phyloP scores from a whole-genome alignment of 257 asterid genomes.

The Penstemon eatonii region DNA sequence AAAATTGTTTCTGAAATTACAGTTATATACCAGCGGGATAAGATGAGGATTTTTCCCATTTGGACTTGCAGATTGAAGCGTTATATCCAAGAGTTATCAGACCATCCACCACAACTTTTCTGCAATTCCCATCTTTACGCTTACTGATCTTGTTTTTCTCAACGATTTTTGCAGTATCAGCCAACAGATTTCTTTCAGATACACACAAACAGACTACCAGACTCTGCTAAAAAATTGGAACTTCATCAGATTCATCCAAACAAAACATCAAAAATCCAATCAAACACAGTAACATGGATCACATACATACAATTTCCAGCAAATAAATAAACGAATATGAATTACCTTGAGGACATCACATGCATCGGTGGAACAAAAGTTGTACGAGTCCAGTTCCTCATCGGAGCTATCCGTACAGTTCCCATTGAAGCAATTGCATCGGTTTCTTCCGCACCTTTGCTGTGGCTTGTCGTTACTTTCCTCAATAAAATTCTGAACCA shows the following conservation, averaged over 20 bases:
- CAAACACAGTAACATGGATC: constrained; percentile 26
- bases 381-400: constrained; percentile 57
- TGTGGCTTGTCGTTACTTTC: constrained; percentile 57
- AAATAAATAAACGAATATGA: not conserved
- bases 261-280: constrained; percentile 10
- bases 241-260: constrained; percentile 18
- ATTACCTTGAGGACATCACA: constrained; percentile 69
- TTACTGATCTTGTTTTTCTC: constrained; percentile 60
- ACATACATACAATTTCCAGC: not conserved
- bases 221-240: constrained; percentile 46
- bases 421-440: constrained; percentile 75
- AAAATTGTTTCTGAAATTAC: not conserved
- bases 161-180: constrained; percentile 60
- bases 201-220: constrained; percentile 55
- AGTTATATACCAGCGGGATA: constrained; percentile 57
- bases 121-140: constrained; percentile 52
- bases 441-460: constrained; percentile 54
- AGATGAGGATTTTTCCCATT: constrained; percentile 70
- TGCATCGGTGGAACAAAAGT: constrained; percentile 37
- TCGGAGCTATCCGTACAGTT: constrained; percentile 65
- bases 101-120: constrained; percentile 62
- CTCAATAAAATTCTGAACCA: constrained; percentile 89
- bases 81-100: constrained; percentile 67
- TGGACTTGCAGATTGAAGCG: constrained; percentile 84
- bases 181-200: constrained; percentile 67